Conservation (phyloP, 1,139 yeast genomes). For the Torulaspora globosa region DNA sequence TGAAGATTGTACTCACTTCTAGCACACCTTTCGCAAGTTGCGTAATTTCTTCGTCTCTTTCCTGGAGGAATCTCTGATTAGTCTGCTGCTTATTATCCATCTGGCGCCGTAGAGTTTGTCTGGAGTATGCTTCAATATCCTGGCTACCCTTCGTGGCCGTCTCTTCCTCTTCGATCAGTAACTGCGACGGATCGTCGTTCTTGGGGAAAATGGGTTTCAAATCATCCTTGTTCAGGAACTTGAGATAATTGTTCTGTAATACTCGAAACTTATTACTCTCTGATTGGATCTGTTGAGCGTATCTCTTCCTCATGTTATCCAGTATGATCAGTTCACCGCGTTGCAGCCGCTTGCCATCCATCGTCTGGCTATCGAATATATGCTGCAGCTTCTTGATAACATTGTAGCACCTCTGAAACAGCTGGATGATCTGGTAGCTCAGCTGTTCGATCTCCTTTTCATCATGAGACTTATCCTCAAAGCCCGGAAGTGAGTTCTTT, state of each 20-base stretch:
- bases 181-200: conserved; percentile 24
- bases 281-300: conserved; percentile 82
- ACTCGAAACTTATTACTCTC: conserved; percentile 74
- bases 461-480: conserved; percentile 66
- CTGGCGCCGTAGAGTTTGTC: conserved; percentile 44
- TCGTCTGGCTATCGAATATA: conserved; percentile 39
- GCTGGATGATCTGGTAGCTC: conserved; percentile 67
- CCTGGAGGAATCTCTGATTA: conserved; percentile 43
- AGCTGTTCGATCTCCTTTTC: conserved; percentile 74
- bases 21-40: conserved; percentile 90
- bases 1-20: conserved; percentile 88
- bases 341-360: conserved; percentile 34
- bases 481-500: conserved; percentile 80
- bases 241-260: conserved; percentile 82
- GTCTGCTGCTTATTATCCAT: conserved; percentile 38
- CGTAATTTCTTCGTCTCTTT: conserved; percentile 83
- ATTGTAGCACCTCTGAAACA: conserved; percentile 72
- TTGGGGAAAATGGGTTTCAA: conserved; percentile 41
- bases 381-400: conserved; percentile 63
- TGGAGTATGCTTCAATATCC: conserved; percentile 44
- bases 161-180: conserved; percentile 42
- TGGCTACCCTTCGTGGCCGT: conserved; percentile 36
- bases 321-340: conserved; percentile 60
- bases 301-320: conserved; percentile 73
- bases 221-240: conserved; percentile 66